Conservation (phyloP, 805 yeast species). For the Ogataea naganishii region DNA sequence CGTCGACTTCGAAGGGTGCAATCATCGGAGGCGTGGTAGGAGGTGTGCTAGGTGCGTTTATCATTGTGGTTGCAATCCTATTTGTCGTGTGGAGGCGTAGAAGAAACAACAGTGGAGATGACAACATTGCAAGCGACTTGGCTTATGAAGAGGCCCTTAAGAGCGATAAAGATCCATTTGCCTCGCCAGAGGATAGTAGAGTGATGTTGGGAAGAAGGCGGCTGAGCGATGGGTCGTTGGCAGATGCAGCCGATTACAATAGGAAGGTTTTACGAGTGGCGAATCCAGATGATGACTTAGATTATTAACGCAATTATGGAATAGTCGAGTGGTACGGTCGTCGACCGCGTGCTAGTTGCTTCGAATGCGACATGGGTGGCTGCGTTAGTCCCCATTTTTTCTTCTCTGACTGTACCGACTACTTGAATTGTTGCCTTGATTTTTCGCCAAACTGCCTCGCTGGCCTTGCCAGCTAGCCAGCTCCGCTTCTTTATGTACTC, state of each 20-base stretch:
- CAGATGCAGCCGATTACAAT: constrained; percentile 77
- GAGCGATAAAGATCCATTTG: constrained; percentile 54
- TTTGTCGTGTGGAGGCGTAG: constrained; percentile 29
- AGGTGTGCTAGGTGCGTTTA: constrained; percentile 22
- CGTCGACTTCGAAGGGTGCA: constrained; percentile 21
- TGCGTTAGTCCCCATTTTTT: no score
- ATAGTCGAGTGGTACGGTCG: no score
- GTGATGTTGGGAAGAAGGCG: constrained; percentile 77
- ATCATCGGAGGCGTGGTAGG: constrained; percentile 29
- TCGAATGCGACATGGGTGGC: no score
- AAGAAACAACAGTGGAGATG: constrained; percentile 24
- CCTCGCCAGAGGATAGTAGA: constrained; percentile 50
- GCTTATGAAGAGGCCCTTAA: constrained; percentile 52
- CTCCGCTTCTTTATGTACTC: no score
- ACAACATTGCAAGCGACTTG: constrained; percentile 38
- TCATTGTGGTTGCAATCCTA: constrained; percentile 16
- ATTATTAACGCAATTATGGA: constrained; percentile 3
- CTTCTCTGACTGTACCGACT: no score
- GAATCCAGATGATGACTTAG: constrained; percentile 61
- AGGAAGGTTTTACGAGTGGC: constrained; percentile 80
- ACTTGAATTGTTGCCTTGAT: no score
- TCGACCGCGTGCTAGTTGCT: no score
- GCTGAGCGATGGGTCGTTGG: constrained; percentile 76
- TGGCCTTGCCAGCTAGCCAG: no score
- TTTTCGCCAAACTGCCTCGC: no score